Evolutionary conservation across 495 filamentous ascomycete species (phyloP), one percentile per base, ranked within the genome.

Genomic region (Halenospora varia): DNA sequence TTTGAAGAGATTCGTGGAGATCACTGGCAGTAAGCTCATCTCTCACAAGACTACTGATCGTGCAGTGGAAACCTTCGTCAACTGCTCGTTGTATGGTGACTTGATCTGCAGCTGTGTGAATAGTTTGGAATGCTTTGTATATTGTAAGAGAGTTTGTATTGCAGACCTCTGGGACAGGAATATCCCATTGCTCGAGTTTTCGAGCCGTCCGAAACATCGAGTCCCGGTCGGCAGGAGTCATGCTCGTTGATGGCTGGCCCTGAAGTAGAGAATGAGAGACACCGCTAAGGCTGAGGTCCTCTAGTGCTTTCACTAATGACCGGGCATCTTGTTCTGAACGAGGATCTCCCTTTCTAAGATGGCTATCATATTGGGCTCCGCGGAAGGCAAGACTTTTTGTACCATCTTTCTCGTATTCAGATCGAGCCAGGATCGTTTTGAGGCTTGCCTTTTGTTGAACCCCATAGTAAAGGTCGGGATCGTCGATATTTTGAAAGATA

Each of bases 391-490:
- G 81, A 53, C 88, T 93, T 65, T 96, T 96, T 60, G 85, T 77
- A 0, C 92, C 92, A 60, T 94, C 85, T 45, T 84, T 80, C 72
- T 98, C 95, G 65, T 96, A 93, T 62, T 96, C 92, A n/a, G 97
- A 78, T 24, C 86, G 84, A 23, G 88, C 82, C 61, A 96, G 77
- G 8, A 97, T 86, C 0, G 87, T 87, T 15, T 78, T 75, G 41
- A 98, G 72, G 47, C 83, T 88, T 10, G 90, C 81, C 20, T 79
- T 81, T 68, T 95, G 88, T 48, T 87, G 80, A 19, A 97, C 85
- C n/a, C 94, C 94, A 64, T 98, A 97, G 68, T 92, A 97, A 17
- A 92, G 84, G 67, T 98, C 94, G 13, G 92, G 92, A 67, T 98
- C 94, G 69, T 96, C 92, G 39, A 97, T 87, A 56, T 90, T 89